Conservation (phyloP, 2,329 filamentous ascomycete species). For the Bertia moriformis region DNA sequence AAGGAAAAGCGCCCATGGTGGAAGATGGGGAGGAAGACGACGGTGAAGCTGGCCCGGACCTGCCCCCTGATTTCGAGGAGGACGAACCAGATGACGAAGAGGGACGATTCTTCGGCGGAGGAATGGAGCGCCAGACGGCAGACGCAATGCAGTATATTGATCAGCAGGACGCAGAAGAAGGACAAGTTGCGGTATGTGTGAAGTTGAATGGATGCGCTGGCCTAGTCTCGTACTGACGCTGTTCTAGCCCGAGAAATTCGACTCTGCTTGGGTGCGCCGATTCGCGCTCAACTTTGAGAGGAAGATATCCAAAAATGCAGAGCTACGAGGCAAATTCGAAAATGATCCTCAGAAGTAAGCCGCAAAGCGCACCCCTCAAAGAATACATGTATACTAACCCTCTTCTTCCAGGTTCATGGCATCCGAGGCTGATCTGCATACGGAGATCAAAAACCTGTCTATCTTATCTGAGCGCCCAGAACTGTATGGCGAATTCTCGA, state of each 20-base stretch:
- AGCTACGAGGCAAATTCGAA: constrained; percentile 75
- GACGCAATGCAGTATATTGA: constrained; percentile 83
- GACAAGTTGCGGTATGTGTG: constrained; percentile 25
- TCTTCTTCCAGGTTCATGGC: constrained; percentile 1
- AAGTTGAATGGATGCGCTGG: neutral
- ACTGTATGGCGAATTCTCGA: constrained; percentile 68
- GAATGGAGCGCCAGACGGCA: constrained; percentile 67
- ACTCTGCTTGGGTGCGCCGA: constrained; percentile 69
- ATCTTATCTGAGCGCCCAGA: constrained; percentile 77
- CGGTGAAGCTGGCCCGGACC: constrained; percentile 5
- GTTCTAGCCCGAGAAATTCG: constrained; percentile 57
- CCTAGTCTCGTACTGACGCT: constrained; percentile 16
- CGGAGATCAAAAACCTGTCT: constrained; percentile 72
- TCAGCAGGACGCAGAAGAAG: constrained; percentile 31
- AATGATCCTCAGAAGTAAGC: constrained; percentile 60
- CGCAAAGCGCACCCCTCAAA: neutral
- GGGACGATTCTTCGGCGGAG: constrained; percentile 88
- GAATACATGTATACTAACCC: neutral
- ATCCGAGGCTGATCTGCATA: constrained; percentile 77
- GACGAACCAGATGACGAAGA: constrained; percentile 65
- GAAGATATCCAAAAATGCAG: constrained; percentile 78
- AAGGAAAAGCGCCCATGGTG: constrained; percentile 10
- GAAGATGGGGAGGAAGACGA: neutral
- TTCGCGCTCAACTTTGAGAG: constrained; percentile 75
- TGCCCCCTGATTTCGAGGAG: constrained; percentile 28